Percentiles rank a stretch among this genome's conserved stretches.
phyloP scores from a whole-genome alignment of 345 rosid species.

The Ceriops decandra region DNA sequence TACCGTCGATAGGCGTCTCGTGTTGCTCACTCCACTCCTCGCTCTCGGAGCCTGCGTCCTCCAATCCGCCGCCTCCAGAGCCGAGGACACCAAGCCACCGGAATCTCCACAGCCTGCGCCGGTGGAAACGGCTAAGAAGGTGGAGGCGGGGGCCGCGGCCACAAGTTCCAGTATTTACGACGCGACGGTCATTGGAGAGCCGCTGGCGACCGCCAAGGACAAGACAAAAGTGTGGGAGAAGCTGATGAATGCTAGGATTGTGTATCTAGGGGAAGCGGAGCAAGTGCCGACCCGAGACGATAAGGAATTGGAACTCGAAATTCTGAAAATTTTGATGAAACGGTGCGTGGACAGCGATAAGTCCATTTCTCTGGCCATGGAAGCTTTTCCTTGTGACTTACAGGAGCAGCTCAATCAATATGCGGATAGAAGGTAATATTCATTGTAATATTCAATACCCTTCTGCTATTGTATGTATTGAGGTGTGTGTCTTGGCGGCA shows the following conservation, averaged over 20 bases:
- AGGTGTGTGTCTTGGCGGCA: constrained; percentile 32
- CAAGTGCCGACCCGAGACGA: constrained; percentile 84
- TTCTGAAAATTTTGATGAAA: constrained; percentile 54
- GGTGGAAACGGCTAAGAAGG: constrained; percentile 19
- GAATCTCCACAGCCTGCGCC: constrained; percentile 15
- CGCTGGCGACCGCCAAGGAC: constrained; percentile 77
- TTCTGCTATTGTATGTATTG: background rate
- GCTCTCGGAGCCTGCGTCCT: constrained; percentile 21
- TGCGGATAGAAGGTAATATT: constrained; percentile 49
- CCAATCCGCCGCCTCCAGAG: constrained; percentile 23
- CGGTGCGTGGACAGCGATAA: constrained; percentile 56
- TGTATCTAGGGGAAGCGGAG: constrained; percentile 83
- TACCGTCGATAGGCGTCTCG: constrained; percentile 35
- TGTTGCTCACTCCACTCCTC: constrained; percentile 43
- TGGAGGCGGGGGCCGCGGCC: constrained; percentile 33
- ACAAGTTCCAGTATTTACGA: constrained; percentile 66
- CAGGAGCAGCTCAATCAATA: constrained; percentile 63
- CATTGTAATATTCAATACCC: background rate
- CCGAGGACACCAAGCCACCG: constrained; percentile 13
- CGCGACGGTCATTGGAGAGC: constrained; percentile 89
- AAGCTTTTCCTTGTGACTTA: constrained; percentile 67
- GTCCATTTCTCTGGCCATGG: constrained; percentile 63
- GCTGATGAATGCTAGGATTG: constrained; percentile 71
- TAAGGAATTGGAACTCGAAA: constrained; percentile 69
- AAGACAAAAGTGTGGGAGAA: constrained; percentile 84